Percentiles rank a stretch among this genome's conserved stretches.
Evolutionary conservation across 2,329 filamentous ascomycete species (phyloP).

Genomic region (Epichloe aotearoae): DNA sequence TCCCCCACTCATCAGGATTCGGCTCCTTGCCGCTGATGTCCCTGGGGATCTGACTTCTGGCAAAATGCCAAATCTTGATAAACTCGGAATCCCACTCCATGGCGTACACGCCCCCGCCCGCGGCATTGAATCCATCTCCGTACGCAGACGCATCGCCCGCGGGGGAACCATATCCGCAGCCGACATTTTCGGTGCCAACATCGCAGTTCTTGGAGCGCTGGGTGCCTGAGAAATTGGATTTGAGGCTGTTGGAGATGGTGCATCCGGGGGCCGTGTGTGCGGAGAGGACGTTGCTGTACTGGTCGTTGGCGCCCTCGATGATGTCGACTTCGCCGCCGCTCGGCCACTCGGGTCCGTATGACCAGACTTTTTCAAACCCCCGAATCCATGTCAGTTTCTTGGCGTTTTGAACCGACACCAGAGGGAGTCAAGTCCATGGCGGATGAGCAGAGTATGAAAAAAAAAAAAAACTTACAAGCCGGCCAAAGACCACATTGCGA

Average conservation of each 20-base stretch:
- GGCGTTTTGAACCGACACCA: not conserved
- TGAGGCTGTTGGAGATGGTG: conserved; percentile 10
- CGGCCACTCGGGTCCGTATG: conserved; percentile 47
- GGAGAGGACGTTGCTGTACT: conserved; percentile 46
- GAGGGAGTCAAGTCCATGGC: not conserved
- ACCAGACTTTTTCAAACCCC: conserved; percentile 28
- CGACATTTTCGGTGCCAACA: conserved; percentile 24
- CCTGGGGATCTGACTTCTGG: conserved; percentile 47
- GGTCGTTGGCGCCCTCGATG: conserved; percentile 54
- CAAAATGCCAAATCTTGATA: conserved; percentile 68
- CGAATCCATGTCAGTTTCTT: not conserved
- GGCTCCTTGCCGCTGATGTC: conserved; percentile 50
- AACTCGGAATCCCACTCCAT: conserved; percentile 55
- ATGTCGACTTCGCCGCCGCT: conserved; percentile 53
- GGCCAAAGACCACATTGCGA: conserved; percentile 63
- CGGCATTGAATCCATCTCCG: conserved; percentile 53
- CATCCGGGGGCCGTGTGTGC: conserved; percentile 40
- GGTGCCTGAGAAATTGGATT: conserved; percentile 14
- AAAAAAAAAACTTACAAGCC: conserved; percentile 33
- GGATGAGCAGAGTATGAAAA: conserved; percentile 8
- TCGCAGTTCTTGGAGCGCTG: conserved; percentile 22
- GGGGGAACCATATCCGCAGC: conserved; percentile 31
- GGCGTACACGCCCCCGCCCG: conserved; percentile 54
- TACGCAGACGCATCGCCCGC: conserved; percentile 33
- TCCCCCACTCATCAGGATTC: conserved; percentile 55